Evolutionary conservation across 495 filamentous ascomycete genomes (phyloP), one percentile per base, ranked within the genome.

Genomic region (Hyaloscypha finlandica): DNA sequence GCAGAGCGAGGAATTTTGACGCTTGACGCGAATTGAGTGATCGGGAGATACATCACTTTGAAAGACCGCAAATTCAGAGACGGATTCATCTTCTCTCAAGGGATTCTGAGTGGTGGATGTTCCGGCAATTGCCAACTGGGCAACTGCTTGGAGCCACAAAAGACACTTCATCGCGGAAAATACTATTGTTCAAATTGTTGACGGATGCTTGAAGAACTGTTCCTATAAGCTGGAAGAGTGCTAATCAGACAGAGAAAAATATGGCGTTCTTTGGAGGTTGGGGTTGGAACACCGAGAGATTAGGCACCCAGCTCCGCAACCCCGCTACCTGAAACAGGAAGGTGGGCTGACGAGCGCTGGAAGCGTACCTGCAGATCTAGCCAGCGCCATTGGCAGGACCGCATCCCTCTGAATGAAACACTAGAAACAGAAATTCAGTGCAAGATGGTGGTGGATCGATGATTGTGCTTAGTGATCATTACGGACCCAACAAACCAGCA

Each of bases 21-120:
- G 65, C 35, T 62, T 67, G 59, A 67, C 57, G 22, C 65, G 58
- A 20, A 67, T 53, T 19, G 65, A 67, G 59, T 67, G 65, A 31
- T 42, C 20, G 9, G 65, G 65, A 32, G 65, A 67, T n/a, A 67
- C 59, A 20, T 56, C 11, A 29, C 65, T 67, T 31, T 57, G 58
- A 25, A 39, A 67, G 59, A 31, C 29, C 19, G n/a, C 8, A 31
- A 67, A 67, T 16, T 57, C 59, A 29, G 53, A 29, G 53, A 25
- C 16, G 16, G 42, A 48, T 48, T 19, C 42, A 48, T 14, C 42
- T 14, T 19, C 42, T 19, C 16, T 14, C 42, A 48, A 48, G 9
- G 42, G 42, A 6, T 4, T 48, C 42, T 48, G 42, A 25, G 25
- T 25, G 9, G 42, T 11, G 42, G 42, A 48, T 48, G 42, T 48